Percentiles rank a stretch among this genome's conserved stretches.
Conservation (phyloP, 768 basidiomycete species). For the Pisolithus orientalis region DNA sequence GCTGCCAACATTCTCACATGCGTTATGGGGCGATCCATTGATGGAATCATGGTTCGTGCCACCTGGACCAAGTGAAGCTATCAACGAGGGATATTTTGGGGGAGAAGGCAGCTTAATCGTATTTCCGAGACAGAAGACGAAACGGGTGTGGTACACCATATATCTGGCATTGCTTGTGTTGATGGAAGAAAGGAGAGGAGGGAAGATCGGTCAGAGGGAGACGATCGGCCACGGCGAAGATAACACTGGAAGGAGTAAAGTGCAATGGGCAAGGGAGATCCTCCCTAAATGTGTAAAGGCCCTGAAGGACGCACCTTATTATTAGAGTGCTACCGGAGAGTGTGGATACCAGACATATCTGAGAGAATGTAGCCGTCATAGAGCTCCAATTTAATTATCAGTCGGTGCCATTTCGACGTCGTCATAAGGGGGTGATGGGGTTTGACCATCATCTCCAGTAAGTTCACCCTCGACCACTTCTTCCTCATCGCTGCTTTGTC, state of each 20-base stretch:
- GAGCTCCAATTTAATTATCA: slow-evolving; percentile 1
- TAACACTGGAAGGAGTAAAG: slow-evolving; percentile 11
- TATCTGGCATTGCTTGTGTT: slow-evolving; percentile 54
- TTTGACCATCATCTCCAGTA: slow-evolving; percentile 23
- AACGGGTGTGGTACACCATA: slow-evolving; percentile 70
- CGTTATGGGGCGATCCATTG: slow-evolving; percentile 73
- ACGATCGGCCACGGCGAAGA: slow-evolving; percentile 8
- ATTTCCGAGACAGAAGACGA: slow-evolving; percentile 66
- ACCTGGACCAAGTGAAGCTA: slow-evolving; percentile 39
- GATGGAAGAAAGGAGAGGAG: slow-evolving; percentile 32
- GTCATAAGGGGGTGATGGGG: slow-evolving; percentile 16
- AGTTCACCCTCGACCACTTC: slow-evolving; percentile 32
- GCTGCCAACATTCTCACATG: slow-evolving; percentile 41
- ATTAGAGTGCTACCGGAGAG: slow-evolving; percentile 10
- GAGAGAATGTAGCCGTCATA: too few species aligned
- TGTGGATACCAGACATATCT: slow-evolving; percentile 1
- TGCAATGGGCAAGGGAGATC: slow-evolving; percentile 35
- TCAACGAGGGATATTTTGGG: slow-evolving; percentile 54
- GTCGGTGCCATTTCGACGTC: slow-evolving; percentile 18
- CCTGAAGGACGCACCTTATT: slow-evolving; percentile 38
- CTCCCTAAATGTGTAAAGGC: slow-evolving; percentile 35
- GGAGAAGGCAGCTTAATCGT: slow-evolving; percentile 41
- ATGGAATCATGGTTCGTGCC: slow-evolving; percentile 60
- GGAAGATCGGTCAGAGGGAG: slow-evolving; percentile 7
- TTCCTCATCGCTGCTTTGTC: slow-evolving; percentile 34